Evolutionary conservation across 129 eudicot species (phyloP), one percentile per base, ranked within the genome.

Genomic region (Flaveria brownii): DNA sequence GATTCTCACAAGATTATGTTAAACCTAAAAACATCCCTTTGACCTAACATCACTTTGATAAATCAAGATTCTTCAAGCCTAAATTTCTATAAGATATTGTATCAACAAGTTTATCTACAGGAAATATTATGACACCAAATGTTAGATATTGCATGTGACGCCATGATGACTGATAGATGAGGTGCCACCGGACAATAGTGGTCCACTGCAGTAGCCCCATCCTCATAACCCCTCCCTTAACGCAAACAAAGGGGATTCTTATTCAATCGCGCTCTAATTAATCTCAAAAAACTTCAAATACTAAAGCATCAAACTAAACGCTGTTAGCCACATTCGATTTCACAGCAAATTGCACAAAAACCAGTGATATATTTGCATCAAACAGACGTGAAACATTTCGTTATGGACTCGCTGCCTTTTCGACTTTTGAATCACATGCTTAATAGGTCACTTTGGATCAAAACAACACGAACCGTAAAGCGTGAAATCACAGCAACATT

Each of bases 401-500:
- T 1, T 9, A 45, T 9, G 1, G 50, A 45, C 14, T 45, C 50
- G 10, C 13, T 0, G 13, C 14, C 50, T 36, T 59, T 15, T 46
- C 70, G 52, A 46, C 13, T 52, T 69, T 69, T 28, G 17, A 78
- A 47, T 45, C 23, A 2, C 77, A 78, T 61, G 73, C 43, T 15
- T 57, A 70, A 78, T 39, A 46, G 73, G 26, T 33, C 20, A 45
- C 30, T 66, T 33, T 11, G 5, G 2, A 43, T 74, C 17, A 64
- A 76, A 76, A 41, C 67, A 23, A 72, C 25, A 50, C n/a, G 50
- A 79, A 12, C 18, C 56, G 11, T 74, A 66, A 73, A 28, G 84
- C 84, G 75, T 80, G 63, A 80, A 74, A 55, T 74, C 63, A 56
- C 67, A 80, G 56, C 80, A 74, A 66, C 14, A 52, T 10, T 51